Conservation (phyloP, 495 filamentous ascomycete species). For the Penicillium desertorum region DNA sequence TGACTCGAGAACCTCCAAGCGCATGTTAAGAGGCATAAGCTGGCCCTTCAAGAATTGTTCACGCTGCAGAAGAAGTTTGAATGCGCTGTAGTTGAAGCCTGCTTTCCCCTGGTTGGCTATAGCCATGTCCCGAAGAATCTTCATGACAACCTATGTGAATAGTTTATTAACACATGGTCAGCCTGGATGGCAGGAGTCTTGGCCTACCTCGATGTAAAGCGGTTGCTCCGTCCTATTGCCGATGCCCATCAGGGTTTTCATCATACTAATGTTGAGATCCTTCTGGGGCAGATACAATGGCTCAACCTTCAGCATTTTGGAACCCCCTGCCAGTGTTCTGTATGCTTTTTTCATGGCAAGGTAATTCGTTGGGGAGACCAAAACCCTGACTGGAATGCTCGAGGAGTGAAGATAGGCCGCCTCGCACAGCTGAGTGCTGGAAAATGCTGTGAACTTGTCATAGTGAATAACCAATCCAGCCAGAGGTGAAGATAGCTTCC, state of each 20-base stretch:
- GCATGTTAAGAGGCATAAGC: constrained; percentile 31
- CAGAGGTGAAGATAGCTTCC: constrained; percentile 48
- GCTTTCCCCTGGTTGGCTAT: constrained; percentile 38
- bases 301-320: constrained; percentile 31
- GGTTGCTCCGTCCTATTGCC: constrained; percentile 43
- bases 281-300: constrained; percentile 55
- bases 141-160: constrained; percentile 16
- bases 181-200: background rate
- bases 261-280: constrained; percentile 61
- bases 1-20: constrained; percentile 45
- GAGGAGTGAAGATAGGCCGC: constrained; percentile 61
- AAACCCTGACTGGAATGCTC: constrained; percentile 56
- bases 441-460: constrained; percentile 55
- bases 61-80: constrained; percentile 24
- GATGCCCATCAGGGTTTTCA: constrained; percentile 70
- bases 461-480: constrained; percentile 68
- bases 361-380: constrained; percentile 63
- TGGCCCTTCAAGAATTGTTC: constrained; percentile 29
- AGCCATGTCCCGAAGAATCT: constrained; percentile 61
- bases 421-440: constrained; percentile 58
- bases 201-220: constrained; percentile 57
- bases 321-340: constrained; percentile 22
- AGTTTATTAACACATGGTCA: background rate
- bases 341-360: constrained; percentile 38
- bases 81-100: constrained; percentile 55